These are phyloP conservation scores for Petrea volubilis DNA, from an alignment of 257 asterid species.

Conservation along the genomic window DNA sequence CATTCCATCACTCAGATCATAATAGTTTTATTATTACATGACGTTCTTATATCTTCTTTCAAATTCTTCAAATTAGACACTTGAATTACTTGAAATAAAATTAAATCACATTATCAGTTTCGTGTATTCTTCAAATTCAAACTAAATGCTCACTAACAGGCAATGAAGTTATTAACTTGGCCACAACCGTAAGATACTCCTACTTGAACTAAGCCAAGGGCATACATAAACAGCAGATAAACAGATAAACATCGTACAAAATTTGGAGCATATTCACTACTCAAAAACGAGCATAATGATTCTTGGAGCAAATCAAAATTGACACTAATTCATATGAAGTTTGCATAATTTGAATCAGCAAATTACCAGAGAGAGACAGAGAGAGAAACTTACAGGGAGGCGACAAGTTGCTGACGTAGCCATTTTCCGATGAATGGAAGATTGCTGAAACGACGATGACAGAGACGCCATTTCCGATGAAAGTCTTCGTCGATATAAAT, in stretches of 20 bases:
- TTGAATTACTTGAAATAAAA: background rate
- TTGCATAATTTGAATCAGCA: background rate
- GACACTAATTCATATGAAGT: background rate
- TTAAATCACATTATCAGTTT: background rate
- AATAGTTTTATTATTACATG: background rate
- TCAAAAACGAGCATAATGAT: no score
- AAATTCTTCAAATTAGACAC: background rate
- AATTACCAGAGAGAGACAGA: no score
- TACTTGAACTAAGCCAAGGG: background rate
- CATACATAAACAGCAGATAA: background rate
- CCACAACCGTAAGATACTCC: background rate
- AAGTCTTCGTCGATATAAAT: background rate
- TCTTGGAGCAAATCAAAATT: no score
- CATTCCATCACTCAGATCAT: background rate
- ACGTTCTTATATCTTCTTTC: background rate
- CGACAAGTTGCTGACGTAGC: slow-evolving; percentile 14
- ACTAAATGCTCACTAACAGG: background rate
- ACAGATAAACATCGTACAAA: no score
- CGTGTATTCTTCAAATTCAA: background rate
- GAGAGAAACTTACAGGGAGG: slow-evolving; percentile 8
- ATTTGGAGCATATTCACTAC: no score
- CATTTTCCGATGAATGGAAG: slow-evolving; percentile 17
- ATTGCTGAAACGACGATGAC: slow-evolving; percentile 22
- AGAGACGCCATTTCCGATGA: slow-evolving; percentile 29
- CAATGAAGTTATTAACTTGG: background rate